A percentile compares a stretch with the other conserved stretches of the same genome.
These are phyloP conservation scores for Colletotrichum musicola DNA, from an alignment of 2,329 filamentous ascomycete species.

Conservation along the genomic window DNA sequence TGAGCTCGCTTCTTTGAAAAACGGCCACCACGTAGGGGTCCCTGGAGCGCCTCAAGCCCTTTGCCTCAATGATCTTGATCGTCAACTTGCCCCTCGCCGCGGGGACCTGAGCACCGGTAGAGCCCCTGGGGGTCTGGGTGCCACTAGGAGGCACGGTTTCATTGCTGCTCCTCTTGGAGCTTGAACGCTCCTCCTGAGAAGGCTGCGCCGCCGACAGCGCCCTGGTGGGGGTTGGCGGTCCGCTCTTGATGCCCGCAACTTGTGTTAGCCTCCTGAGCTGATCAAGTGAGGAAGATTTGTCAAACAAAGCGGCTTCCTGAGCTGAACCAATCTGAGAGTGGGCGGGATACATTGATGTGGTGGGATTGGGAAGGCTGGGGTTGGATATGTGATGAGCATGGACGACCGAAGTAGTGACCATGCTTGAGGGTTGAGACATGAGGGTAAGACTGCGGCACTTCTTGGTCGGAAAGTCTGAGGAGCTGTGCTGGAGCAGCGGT, in stretches of 20 bases:
- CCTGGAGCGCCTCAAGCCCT: constrained; percentile 82
- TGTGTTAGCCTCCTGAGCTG: constrained; percentile 90
- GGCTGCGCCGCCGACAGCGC: constrained; percentile 78
- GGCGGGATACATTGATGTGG: constrained; percentile 66
- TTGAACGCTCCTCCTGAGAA: constrained; percentile 59
- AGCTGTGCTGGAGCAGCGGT: constrained; percentile 56
- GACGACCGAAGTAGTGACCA: constrained; percentile 73
- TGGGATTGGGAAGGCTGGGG: constrained; percentile 66
- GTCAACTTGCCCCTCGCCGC: constrained; percentile 87
- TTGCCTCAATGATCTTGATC: constrained; percentile 88
- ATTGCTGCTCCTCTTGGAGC: constrained; percentile 51
- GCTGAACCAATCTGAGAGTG: constrained; percentile 52
- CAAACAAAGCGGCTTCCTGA: constrained; percentile 53
- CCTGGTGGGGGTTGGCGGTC: constrained; percentile 89
- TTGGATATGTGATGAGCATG: constrained; percentile 78
- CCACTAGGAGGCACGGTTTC: constrained; percentile 62
- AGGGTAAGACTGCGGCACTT: constrained; percentile 59
- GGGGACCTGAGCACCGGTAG: constrained; percentile 72
- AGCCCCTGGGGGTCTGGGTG: constrained; percentile 63
- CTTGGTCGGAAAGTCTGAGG: constrained; percentile 57
- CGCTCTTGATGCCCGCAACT: constrained; percentile 86
- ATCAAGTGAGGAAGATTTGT: constrained; percentile 73
- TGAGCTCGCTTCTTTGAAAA: constrained; percentile 96
- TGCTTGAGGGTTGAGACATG: constrained; percentile 71
- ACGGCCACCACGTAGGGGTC: constrained; percentile 97